Evolutionary conservation across 176 grass and related monocot genomes (phyloP), one percentile per base, ranked within the genome.

Genomic region (Luzula sylvatica): DNA sequence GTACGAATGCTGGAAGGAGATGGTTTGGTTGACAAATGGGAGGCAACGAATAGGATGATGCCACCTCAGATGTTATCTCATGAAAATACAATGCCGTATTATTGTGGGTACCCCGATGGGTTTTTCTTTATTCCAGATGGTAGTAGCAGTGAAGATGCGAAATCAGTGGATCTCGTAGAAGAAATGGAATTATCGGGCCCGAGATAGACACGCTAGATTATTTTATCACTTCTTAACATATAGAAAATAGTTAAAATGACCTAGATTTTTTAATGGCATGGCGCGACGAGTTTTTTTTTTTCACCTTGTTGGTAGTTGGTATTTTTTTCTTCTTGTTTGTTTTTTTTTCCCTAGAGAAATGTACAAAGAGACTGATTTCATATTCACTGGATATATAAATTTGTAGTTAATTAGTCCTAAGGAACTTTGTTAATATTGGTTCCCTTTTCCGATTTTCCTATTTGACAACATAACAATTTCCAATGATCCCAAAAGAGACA

Each of bases 1-100:
- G 77, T 86, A 12, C 57, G 77, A 42, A 94, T 94, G 81, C 87
- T 94, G 7, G 87, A 94, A 75, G 87, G 87, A 1, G 87, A 94
- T 0, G 87, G 87, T 5, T 77, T 94, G 0, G 87, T 73, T 3
- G 81, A 94, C 61, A 83, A 70, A 46, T 94, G 87, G 87, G 81
- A 94, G 52, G 87, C 82, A 0, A 15, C 78, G 66, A 64, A 64
- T 49, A 47, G 43, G 60, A 7, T 73, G 56, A 44, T 44, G 56
- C 14, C 46, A 27, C 1, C 42, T 7, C 25, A 46, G 15, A 22
- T 27, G 27, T 38, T 27, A 7, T 15, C 15, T 1, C 43, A 50
- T 30, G 60, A 64, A 3, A 64, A 64, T 21, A 63, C 70, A 78
- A 30, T 71, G 61, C 1, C 75, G 77, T 74, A 72, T 65, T 28